Evolutionary conservation across 805 yeast genomes (phyloP).

Genomic region (Barnettozyma botsteinii): DNA sequence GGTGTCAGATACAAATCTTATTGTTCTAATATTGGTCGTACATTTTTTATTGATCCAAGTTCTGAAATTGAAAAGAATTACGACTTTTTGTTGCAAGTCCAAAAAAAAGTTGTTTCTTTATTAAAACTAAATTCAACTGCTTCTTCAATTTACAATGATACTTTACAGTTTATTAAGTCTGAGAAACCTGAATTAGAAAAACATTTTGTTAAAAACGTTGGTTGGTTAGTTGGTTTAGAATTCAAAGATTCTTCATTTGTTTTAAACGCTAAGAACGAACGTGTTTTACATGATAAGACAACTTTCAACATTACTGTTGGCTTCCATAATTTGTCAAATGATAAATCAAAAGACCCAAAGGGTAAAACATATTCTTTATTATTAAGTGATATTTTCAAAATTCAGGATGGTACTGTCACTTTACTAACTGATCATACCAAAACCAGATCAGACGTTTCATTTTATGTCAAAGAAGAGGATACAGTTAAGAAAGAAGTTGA

Average conservation of each 20-base stretch:
- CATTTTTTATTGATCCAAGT: constrained; percentile 86
- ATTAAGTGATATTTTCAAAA: constrained; percentile 74
- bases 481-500: constrained; percentile 33
- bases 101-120: constrained; percentile 51
- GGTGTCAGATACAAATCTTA: constrained; percentile 86
- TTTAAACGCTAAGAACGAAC: constrained; percentile 65
- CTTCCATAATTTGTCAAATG: constrained; percentile 54
- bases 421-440: constrained; percentile 72
- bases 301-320: constrained; percentile 75
- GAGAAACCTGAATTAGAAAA: constrained; percentile 61
- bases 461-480: constrained; percentile 71
- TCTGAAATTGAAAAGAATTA: constrained; percentile 73
- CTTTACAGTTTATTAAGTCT: constrained; percentile 51
- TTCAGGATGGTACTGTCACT: constrained; percentile 52
- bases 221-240: constrained; percentile 86
- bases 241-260: constrained; percentile 76
- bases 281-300: constrained; percentile 63
- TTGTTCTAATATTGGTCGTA: constrained; percentile 82
- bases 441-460: constrained; percentile 68
- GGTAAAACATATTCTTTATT: constrained; percentile 62
- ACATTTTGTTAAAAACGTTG: constrained; percentile 71
- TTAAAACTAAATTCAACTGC: constrained; percentile 59
- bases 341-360: constrained; percentile 40
- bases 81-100: constrained; percentile 66
- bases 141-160: constrained; percentile 63